Evolutionary conservation across 2,329 filamentous ascomycete genomes (phyloP).

Genomic region (Teratosphaeria nubilosa): DNA sequence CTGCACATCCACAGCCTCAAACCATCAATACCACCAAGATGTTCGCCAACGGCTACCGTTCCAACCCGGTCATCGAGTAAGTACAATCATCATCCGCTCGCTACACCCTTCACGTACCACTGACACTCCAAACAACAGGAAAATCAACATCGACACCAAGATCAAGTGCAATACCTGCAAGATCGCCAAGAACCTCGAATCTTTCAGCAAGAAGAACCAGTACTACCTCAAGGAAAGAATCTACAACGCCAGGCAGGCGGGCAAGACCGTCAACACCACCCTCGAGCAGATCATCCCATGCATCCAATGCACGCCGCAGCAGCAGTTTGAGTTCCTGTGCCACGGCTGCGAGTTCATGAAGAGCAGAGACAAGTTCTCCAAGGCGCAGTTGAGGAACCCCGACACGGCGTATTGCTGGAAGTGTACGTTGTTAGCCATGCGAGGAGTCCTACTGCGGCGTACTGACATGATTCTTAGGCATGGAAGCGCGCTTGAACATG

Average conservation of each 20-base stretch:
- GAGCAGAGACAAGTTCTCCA: slow-evolving; percentile 14
- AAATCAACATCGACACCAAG: slow-evolving; percentile 1
- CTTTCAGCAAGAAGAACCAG: slow-evolving; percentile 9
- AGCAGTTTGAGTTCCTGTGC: slow-evolving; percentile 17
- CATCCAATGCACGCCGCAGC: slow-evolving; percentile 10
- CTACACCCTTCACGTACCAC: background rate
- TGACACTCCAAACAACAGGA: background rate
- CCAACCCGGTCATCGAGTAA: background rate
- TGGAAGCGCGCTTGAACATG: slow-evolving; percentile 7
- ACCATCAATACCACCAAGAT: background rate
- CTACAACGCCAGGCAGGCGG: background rate
- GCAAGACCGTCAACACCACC: slow-evolving; percentile 5
- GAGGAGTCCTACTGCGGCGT: background rate
- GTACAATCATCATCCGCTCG: background rate
- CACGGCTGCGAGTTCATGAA: slow-evolving; percentile 14
- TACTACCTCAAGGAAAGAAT: slow-evolving; percentile 6
- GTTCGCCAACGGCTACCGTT: background rate
- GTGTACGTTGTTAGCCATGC: background rate
- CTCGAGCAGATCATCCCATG: slow-evolving; percentile 9
- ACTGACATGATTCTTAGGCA: slow-evolving; percentile 5
- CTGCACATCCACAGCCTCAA: background rate
- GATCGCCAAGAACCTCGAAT: slow-evolving; percentile 3
- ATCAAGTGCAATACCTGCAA: slow-evolving; percentile 12
- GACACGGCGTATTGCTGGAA: slow-evolving; percentile 15
- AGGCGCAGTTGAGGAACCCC: slow-evolving; percentile 14